Evolutionary conservation across 495 filamentous ascomycete genomes (phyloP).

Genomic region (Penicillium coffeae): DNA sequence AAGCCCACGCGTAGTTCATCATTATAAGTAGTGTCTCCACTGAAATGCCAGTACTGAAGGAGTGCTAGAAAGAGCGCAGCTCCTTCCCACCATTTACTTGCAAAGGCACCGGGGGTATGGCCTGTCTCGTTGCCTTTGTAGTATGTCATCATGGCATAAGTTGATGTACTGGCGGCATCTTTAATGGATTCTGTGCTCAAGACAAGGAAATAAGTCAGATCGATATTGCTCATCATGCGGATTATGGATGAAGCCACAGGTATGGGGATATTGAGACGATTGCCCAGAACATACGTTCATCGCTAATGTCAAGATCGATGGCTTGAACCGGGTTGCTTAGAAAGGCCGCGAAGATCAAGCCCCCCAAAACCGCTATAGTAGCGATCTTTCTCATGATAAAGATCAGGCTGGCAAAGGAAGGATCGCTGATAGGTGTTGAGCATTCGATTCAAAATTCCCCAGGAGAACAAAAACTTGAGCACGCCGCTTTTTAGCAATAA

Average conservation of each 20-base stretch:
- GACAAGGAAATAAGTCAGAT: not conserved
- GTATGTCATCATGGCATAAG: conserved; percentile 64
- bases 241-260: too few relatives aligned
- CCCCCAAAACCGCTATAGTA: not conserved
- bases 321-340: conserved; percentile 1
- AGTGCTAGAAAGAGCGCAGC: conserved; percentile 55
- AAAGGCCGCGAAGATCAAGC: conserved; percentile 2
- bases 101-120: conserved; percentile 55
- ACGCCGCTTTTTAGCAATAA: too few relatives aligned
- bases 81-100: conserved; percentile 73
- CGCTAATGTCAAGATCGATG: conserved; percentile 17
- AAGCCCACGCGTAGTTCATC: conserved; percentile 46
- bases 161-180: conserved; percentile 53
- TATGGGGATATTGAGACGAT: too few relatives aligned
- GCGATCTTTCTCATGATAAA: not conserved
- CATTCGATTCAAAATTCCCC: not conserved
- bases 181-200: conserved; percentile 62
- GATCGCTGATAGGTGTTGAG: not conserved
- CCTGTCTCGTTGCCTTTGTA: conserved; percentile 65
- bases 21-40: conserved; percentile 52
- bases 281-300: conserved; percentile 23
- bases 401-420: not conserved
- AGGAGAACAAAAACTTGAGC: too few relatives aligned
- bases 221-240: not conserved
- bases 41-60: conserved; percentile 55